A percentile compares a stretch with the other conserved stretches of the same genome.
Evolutionary conservation across 78 protist species (phyloP).

Genomic region (Monocercomonoides exilis): DNA sequence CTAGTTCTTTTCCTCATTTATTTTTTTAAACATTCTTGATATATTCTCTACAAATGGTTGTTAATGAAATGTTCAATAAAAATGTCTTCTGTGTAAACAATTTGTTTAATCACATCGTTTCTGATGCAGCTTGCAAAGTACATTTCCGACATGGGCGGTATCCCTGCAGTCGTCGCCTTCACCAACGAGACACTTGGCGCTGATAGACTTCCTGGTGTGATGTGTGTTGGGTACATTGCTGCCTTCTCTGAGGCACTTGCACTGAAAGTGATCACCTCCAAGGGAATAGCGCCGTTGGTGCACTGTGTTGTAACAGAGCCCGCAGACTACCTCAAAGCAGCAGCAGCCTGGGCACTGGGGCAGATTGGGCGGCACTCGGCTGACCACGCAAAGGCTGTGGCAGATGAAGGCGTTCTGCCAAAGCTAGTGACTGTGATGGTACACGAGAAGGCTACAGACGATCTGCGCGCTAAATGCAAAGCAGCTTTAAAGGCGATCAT

Average conservation of each 20-base stretch:
- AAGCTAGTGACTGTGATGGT: constrained; percentile 42
- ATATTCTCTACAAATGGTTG: too few species aligned
- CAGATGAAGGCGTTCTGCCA: constrained; percentile 60
- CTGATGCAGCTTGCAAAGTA: constrained; percentile 54
- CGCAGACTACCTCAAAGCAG: constrained; percentile 66
- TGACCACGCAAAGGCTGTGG: constrained; percentile 74
- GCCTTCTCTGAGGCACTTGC: constrained; percentile 25
- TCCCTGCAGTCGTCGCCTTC: constrained; percentile 71
- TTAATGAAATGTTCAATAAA: too few species aligned
- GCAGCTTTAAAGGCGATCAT: constrained; percentile 67
- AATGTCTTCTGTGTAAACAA: too few species aligned
- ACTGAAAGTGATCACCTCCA: constrained; percentile 5
- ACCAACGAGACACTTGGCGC: constrained; percentile 55
- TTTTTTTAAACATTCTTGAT: too few species aligned
- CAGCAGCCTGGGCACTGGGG: constrained; percentile 48
- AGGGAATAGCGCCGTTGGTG: constrained; percentile 56
- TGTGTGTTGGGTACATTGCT: constrained; percentile 45
- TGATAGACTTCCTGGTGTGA: constrained; percentile 71
- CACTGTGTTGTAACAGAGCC: constrained; percentile 54
- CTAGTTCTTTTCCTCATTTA: neutral
- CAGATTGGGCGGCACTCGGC: constrained; percentile 78
- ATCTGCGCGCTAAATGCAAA: constrained; percentile 60
- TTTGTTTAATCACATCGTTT: neutral
- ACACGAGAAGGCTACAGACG: constrained; percentile 42
- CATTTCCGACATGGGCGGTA: constrained; percentile 73